phyloP scores from a whole-genome alignment of 2,329 filamentous ascomycete genomes.

The Calonectria hongkongensis region DNA sequence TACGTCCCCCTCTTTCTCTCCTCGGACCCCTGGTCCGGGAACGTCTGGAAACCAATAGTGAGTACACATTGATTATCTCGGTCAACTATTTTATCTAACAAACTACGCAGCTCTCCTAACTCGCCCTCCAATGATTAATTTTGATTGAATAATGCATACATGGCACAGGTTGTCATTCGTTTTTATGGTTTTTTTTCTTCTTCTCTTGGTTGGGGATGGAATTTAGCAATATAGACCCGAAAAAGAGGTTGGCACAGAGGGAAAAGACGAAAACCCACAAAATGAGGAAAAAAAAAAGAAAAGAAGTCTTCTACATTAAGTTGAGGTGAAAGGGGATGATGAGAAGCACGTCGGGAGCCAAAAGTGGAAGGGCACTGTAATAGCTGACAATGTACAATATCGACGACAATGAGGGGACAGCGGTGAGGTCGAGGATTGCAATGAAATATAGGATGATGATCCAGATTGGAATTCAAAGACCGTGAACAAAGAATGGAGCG shows the following conservation, averaged over 20 bases:
- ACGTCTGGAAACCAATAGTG: conserved; percentile 66
- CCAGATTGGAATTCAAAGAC: conserved; percentile 53
- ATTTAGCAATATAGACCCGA: conserved; percentile 56
- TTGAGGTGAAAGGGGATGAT: conserved; percentile 18
- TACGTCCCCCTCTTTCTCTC: conserved; percentile 69
- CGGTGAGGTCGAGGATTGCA: conserved; percentile 38
- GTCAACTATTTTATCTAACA: conserved; percentile 51
- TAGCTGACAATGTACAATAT: conserved; percentile 55
- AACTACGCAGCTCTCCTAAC: conserved; percentile 64
- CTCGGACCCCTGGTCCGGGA: conserved; percentile 66
- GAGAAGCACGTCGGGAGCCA: conserved; percentile 21
- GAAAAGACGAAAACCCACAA: conserved; percentile 47
- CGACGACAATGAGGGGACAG: conserved; percentile 42
- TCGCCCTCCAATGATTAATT: conserved; percentile 64
- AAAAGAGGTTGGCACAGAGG: conserved; percentile 48
- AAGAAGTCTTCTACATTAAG: conserved; percentile 36
- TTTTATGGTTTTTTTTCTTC: conserved; percentile 51
- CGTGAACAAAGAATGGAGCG: conserved; percentile 36
- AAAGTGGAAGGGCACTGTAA: conserved; percentile 48
- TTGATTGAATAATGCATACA: conserved; percentile 59
- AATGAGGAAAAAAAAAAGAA: conserved; percentile 33
- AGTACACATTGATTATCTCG: conserved; percentile 41
- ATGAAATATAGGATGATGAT: conserved; percentile 53
- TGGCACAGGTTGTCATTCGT: conserved; percentile 57
- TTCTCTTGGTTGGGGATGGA: conserved; percentile 39